Evolutionary conservation across 441 rosid genomes (phyloP).

Genomic region (Euphorbia celastroides): DNA sequence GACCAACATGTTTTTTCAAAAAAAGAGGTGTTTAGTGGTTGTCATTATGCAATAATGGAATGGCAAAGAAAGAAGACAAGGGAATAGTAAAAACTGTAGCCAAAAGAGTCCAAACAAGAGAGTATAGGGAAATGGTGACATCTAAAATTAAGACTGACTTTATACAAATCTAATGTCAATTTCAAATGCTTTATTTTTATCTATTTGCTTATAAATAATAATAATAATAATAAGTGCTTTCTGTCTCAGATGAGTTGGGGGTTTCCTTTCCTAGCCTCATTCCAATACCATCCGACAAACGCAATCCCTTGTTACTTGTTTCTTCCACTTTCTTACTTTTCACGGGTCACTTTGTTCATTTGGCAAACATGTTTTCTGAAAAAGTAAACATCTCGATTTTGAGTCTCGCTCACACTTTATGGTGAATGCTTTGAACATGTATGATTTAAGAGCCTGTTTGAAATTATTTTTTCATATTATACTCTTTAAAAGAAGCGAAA

Average conservation of each 20-base stretch:
- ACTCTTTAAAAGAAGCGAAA: too few species aligned
- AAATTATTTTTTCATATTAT: too few species aligned
- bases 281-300: conserved; percentile 23
- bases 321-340: not conserved
- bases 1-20: too few species aligned
- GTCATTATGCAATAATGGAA: conserved; percentile 44
- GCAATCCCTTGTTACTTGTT: not conserved
- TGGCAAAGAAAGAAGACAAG: conserved; percentile 26
- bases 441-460: too few species aligned
- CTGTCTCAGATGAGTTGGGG: conserved; percentile 31
- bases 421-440: too few species aligned
- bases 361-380: too few species aligned
- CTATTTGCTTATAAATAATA: too few species aligned
- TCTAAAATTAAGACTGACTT: not conserved
- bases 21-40: too few species aligned
- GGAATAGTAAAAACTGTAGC: conserved; percentile 18
- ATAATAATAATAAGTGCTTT: conserved; percentile 27
- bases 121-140: conserved; percentile 21
- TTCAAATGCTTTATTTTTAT: conserved; percentile 17
- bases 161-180: conserved; percentile 28
- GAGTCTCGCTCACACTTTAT: too few species aligned
- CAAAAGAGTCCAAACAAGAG: conserved; percentile 28
- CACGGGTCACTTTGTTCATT: too few species aligned
- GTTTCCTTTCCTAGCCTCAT: conserved; percentile 37
- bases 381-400: too few species aligned